phyloP scores from a whole-genome alignment of 1,139 yeast species.

The Candida glucosophila region DNA sequence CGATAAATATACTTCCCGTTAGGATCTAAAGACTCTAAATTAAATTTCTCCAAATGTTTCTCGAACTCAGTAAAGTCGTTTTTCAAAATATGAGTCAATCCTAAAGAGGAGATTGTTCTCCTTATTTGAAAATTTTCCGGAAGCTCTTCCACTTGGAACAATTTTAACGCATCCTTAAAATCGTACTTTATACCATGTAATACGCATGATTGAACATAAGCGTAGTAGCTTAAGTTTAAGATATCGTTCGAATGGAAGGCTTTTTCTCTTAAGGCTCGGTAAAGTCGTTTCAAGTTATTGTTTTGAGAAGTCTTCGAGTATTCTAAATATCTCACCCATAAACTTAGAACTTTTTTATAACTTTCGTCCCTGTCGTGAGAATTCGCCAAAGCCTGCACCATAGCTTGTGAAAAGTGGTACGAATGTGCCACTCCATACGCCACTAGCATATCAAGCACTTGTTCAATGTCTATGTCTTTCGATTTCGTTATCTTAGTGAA shows the following conservation, averaged over 20 bases:
- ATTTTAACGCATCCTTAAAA: slow-evolving; percentile 17
- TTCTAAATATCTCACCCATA: slow-evolving; percentile 31
- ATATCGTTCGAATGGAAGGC: slow-evolving; percentile 5
- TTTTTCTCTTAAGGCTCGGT: slow-evolving; percentile 7
- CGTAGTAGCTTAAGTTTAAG: slow-evolving; percentile 22
- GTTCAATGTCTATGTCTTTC: slow-evolving; percentile 10
- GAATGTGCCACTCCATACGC: slow-evolving; percentile 23
- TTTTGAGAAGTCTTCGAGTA: slow-evolving; percentile 9
- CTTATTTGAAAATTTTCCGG: slow-evolving; percentile 17
- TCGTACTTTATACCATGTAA: slow-evolving; percentile 15
- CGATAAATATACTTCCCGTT: slow-evolving; percentile 19
- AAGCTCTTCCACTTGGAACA: slow-evolving; percentile 20
- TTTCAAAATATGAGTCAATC: slow-evolving; percentile 3
- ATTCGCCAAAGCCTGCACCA: slow-evolving; percentile 12
- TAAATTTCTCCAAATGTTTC: slow-evolving; percentile 7
- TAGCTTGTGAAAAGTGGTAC: slow-evolving; percentile 22
- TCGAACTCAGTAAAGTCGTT: slow-evolving; percentile 10
- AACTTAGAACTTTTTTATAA: slow-evolving; percentile 17
- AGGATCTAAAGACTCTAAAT: slow-evolving; percentile 22
- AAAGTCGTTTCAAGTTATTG: slow-evolving; percentile 7
- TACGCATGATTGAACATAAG: slow-evolving; percentile 25
- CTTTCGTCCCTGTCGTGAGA: slow-evolving; percentile 7
- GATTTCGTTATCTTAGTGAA: slow-evolving; percentile 11
- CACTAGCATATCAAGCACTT: slow-evolving; percentile 20
- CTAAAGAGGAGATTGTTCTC: slow-evolving; percentile 7